A percentile compares a stretch with the other conserved stretches of the same genome.
Conservation (phyloP, 768 basidiomycete species). For the Pulveroboletus frians region DNA sequence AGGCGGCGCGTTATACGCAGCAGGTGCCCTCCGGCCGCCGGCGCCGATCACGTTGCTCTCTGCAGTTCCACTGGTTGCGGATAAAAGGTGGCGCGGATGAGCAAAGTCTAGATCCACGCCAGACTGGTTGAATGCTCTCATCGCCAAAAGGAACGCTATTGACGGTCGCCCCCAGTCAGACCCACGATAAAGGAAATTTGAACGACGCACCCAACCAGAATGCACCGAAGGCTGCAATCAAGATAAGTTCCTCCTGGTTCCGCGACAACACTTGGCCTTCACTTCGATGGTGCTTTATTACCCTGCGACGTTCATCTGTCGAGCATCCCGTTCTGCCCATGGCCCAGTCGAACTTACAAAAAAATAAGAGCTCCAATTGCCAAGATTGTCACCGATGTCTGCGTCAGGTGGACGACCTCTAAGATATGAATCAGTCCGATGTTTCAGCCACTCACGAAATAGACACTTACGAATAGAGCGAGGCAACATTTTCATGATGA, state of each 20-base stretch:
- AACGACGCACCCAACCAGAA: slow-evolving; percentile 66
- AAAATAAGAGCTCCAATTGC: slow-evolving; percentile 61
- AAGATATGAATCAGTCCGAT: slow-evolving; percentile 12
- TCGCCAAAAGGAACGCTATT: slow-evolving; percentile 40
- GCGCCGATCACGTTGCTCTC: slow-evolving; percentile 33
- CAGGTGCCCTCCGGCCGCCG: slow-evolving; percentile 25
- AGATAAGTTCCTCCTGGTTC: slow-evolving; percentile 66
- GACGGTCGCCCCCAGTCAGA: slow-evolving; percentile 3
- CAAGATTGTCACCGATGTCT: slow-evolving; percentile 67
- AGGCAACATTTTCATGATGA: slow-evolving; percentile 46
- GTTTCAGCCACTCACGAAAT: slow-evolving; percentile 1
- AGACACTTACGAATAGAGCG: slow-evolving; percentile 29
- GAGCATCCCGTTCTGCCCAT: background rate
- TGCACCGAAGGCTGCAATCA: slow-evolving; percentile 67
- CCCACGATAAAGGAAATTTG: background rate
- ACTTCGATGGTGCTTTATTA: slow-evolving; percentile 61
- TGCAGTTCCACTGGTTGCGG: slow-evolving; percentile 31
- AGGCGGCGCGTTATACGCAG: slow-evolving; percentile 16
- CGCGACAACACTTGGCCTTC: slow-evolving; percentile 56
- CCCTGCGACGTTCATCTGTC: slow-evolving; percentile 35
- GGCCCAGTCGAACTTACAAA: slow-evolving; percentile 42
- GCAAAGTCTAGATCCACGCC: slow-evolving; percentile 26
- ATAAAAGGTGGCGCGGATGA: slow-evolving; percentile 30
- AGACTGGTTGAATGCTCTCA: slow-evolving; percentile 35
- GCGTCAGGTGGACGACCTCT: slow-evolving; percentile 65